Evolutionary conservation across 2,329 filamentous ascomycete species (phyloP), one percentile per base, ranked within the genome.

Genomic region (Xylaria sp.): DNA sequence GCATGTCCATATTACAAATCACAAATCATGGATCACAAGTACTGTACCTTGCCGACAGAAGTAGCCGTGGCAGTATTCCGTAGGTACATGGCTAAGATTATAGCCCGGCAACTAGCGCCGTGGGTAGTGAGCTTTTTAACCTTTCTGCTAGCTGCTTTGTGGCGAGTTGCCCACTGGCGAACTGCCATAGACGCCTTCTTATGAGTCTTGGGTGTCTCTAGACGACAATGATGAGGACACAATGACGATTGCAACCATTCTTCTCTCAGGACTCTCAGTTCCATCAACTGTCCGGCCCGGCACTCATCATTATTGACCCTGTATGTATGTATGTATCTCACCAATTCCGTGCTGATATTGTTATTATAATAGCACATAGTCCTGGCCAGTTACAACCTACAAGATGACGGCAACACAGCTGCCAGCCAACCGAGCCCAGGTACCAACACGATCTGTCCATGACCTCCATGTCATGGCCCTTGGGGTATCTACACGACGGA

Each of bases 211-310:
- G 42, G 18, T 34, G 34, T 52, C 10, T 23, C 37, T 37, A 48
- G 11, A n/a, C 30, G 5, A 5, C 2, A 42, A 39, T 47, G 39
- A 59, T 56, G 58, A 59, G 54, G 47, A 37, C 35, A 47, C 30
- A 47, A 59, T 58, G 56, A 59, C 52, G 58, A 52, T 39, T 39
- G 42, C 16, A 13, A 44, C 42, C 18, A 42, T 46, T 55, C 46
- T 46, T 13, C 37, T 42, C 37, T 42, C 37, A 42, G 13, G 23
- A 30, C 23, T 30, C 5, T 3, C 23, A 30, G 23, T 30, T 30
- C 23, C 23, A 30, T 30, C 23, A 30, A 30, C 23, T 42, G 37
- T 42, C 37, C 10, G 42, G 42, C 42, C 42, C n/a, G 42, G 42
- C 13, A n/a, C 13, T 13, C 9, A 9, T n/a, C 42, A 16, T 46